A percentile compares a stretch with the other conserved stretches of the same genome.
Conservation (phyloP, 257 asterid genomes). For the Scutellaria baicalensis region DNA sequence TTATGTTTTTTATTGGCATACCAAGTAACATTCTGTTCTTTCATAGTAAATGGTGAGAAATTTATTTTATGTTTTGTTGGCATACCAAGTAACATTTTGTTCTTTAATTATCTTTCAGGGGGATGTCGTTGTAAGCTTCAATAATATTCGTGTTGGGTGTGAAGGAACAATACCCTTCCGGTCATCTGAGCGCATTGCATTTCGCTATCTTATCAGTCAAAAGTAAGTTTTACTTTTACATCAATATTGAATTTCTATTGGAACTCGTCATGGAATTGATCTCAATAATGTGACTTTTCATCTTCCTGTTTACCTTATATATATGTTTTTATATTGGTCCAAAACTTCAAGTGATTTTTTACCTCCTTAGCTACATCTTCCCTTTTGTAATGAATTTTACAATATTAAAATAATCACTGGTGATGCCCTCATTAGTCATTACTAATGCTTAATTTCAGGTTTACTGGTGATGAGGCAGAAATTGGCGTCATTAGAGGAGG, state of each 20-base stretch:
- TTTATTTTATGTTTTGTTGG: not conserved
- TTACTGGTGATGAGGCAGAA: slow-evolving; percentile 75
- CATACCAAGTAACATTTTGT: not conserved
- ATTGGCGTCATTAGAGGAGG: slow-evolving; percentile 87
- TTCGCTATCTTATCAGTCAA: slow-evolving; percentile 89
- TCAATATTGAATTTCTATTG: not conserved
- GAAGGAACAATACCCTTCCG: slow-evolving; percentile 98
- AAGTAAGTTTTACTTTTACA: slow-evolving; percentile 33
- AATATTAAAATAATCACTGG: not conserved
- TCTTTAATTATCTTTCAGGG: slow-evolving; percentile 51
- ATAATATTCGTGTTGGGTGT: slow-evolving; percentile 75
- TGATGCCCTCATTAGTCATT: not conserved
- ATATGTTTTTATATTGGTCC: not conserved
- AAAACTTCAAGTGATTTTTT: not conserved
- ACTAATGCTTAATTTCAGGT: slow-evolving; percentile 39
- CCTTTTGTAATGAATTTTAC: not conserved
- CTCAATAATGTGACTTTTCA: not conserved
- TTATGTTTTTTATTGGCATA: not conserved
- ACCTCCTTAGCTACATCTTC: not conserved
- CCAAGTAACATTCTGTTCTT: slow-evolving; percentile 7
- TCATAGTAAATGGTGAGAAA: not conserved
- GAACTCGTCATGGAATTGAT: slow-evolving; percentile 1
- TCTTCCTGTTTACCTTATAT: not conserved
- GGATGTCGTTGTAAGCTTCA: slow-evolving; percentile 90
- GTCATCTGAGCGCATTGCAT: slow-evolving; percentile 88